Percentiles rank a stretch among this genome's conserved stretches.
These are phyloP conservation scores for Fusarium ambrosium DNA, from an alignment of 2,329 filamentous ascomycete species.

Conservation along the genomic window DNA sequence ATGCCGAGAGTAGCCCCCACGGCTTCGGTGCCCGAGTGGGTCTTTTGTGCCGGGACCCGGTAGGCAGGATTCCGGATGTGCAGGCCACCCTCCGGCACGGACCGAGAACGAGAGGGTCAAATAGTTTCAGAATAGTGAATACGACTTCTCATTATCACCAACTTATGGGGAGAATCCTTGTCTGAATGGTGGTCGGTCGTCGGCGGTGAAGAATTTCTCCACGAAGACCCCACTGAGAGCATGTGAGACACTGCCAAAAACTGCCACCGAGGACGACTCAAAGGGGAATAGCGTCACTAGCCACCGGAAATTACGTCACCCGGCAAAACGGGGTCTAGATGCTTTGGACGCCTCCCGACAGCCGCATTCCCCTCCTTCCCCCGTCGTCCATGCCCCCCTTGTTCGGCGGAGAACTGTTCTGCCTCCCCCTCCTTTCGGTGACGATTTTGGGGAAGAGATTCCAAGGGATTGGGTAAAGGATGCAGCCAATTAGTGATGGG, in stretches of 20 bases:
- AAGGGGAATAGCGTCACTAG: constrained; percentile 33
- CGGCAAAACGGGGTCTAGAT: constrained; percentile 28
- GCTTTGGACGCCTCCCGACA: constrained; percentile 9
- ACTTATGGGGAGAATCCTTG: constrained; percentile 18
- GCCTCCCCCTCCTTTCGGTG: constrained; percentile 24
- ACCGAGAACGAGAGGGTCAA: constrained; percentile 11
- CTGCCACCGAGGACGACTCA: constrained; percentile 36
- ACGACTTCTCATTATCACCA: constrained; percentile 9
- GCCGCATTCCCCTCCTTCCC: constrained; percentile 8
- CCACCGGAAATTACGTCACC: constrained; percentile 43
- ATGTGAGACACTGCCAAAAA: constrained; percentile 46
- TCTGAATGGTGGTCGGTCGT: constrained; percentile 12
- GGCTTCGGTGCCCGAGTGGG: constrained; percentile 36
- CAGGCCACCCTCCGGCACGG: constrained; percentile 19
- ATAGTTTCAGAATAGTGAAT: not conserved
- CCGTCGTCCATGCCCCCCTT: not conserved
- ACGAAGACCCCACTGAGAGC: constrained; percentile 17
- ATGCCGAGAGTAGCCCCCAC: constrained; percentile 30
- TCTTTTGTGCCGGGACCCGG: constrained; percentile 17
- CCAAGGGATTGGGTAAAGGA: not conserved
- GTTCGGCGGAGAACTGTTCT: constrained; percentile 9
- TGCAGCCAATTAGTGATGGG: constrained; percentile 11
- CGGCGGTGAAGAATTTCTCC: constrained; percentile 34
- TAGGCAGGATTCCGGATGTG: constrained; percentile 14
- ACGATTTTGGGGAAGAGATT: constrained; percentile 17